Conservation (phyloP, 1,139 yeast species). For the Magnusiomyces sp. region DNA sequence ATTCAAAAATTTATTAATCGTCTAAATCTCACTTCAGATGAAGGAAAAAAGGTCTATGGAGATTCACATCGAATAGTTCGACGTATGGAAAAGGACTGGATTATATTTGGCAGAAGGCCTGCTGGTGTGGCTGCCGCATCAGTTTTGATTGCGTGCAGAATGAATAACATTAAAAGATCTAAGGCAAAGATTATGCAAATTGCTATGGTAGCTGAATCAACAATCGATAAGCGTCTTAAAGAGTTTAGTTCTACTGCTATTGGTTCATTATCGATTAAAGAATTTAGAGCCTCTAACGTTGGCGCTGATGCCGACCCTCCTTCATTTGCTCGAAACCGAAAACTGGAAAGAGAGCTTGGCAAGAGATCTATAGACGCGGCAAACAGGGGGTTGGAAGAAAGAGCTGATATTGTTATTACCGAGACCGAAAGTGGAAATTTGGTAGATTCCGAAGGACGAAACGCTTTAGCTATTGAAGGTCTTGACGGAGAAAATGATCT, state of each 20-base stretch:
- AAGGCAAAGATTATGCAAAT: conserved; percentile 92
- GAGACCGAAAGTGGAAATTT: conserved; percentile 12
- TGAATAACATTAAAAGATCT: conserved; percentile 88
- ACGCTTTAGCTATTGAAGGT: not conserved
- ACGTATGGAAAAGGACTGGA: conserved; percentile 93
- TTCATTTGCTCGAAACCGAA: conserved; percentile 43
- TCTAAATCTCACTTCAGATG: conserved; percentile 62
- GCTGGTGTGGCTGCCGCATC: conserved; percentile 99
- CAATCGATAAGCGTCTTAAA: conserved; percentile 78
- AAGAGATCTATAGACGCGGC: conserved; percentile 13
- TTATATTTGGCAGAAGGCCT: conserved; percentile 92
- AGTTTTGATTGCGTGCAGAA: conserved; percentile 81
- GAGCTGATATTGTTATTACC: conserved; percentile 1
- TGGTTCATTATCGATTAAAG: conserved; percentile 62
- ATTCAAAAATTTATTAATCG: conserved; percentile 90
- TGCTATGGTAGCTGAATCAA: conserved; percentile 91
- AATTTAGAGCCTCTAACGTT: conserved; percentile 50
- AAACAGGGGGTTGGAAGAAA: conserved; percentile 4
- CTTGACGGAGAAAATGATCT: conserved; percentile 4
- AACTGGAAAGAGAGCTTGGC: conserved; percentile 19
- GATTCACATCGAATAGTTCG: conserved; percentile 85
- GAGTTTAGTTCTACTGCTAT: conserved; percentile 79
- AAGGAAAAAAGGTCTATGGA: conserved; percentile 49
- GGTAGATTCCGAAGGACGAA: conserved; percentile 5
- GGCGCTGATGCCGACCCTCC: conserved; percentile 67